phyloP scores from a whole-genome alignment of 495 filamentous ascomycete species.

The Corynascus novoguineensis region DNA sequence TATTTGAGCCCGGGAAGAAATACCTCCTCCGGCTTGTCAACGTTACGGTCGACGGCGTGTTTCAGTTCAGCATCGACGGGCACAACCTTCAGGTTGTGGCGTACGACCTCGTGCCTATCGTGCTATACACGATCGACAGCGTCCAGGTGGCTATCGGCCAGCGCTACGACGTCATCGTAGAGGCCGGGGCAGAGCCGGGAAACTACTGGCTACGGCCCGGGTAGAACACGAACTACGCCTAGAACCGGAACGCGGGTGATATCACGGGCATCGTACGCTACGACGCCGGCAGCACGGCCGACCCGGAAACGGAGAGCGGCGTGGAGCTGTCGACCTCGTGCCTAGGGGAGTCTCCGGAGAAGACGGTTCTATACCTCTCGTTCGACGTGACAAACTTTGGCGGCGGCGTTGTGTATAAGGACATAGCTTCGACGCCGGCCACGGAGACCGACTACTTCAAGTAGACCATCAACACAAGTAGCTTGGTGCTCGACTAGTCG shows the following conservation, averaged over 20 bases:
- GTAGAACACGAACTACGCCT: slow-evolving; percentile 38
- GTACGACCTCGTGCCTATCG: slow-evolving; percentile 47
- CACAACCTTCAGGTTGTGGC: slow-evolving; percentile 49
- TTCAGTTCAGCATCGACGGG: slow-evolving; percentile 43
- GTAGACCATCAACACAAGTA: slow-evolving; percentile 8
- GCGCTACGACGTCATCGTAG: slow-evolving; percentile 62
- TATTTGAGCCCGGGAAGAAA: slow-evolving; percentile 36
- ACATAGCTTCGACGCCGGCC: background rate
- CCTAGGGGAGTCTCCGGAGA: background rate
- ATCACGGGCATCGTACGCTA: slow-evolving; percentile 58
- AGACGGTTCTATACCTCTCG: background rate
- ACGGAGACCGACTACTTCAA: background rate
- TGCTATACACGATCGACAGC: slow-evolving; percentile 42
- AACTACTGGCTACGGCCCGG: slow-evolving; percentile 51
- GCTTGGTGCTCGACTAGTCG: background rate
- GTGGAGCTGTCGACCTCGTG: background rate
- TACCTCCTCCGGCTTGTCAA: slow-evolving; percentile 53
- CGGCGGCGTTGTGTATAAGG: background rate
- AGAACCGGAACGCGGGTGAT: slow-evolving; percentile 27
- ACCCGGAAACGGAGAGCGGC: background rate
- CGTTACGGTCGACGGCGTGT: slow-evolving; percentile 35
- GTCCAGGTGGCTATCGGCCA: slow-evolving; percentile 59
- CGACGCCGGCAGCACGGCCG: slow-evolving; percentile 13
- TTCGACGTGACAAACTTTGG: background rate
- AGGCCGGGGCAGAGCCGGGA: slow-evolving; percentile 43